Base-by-base conservation (phyloP, 257 asterid species). In the Osmanthus fragrans region DNA sequence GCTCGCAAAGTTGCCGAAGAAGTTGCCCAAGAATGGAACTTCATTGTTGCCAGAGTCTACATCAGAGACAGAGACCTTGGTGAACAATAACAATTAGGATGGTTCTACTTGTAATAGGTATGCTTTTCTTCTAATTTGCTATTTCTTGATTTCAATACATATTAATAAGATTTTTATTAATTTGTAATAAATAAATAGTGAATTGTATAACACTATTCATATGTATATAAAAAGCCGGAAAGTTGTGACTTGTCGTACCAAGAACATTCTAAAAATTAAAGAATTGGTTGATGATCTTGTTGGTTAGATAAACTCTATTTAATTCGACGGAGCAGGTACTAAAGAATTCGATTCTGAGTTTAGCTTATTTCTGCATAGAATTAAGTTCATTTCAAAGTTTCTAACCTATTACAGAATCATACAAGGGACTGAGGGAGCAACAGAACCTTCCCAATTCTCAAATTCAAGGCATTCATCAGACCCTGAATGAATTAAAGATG, bases 11-110 rank as follows among this genome's bases (percentile, higher is more conserved):
- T 80, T 89, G 82, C 69, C 68, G 12, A 89, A 81, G 7, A 87
- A 89, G 83, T 79, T 89, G 82, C 68, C 69, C 16, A 89, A 82
- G 88, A 83, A 80, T 49, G 90, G 83, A 82, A 54, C 74, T 54
- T 83, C 88, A 1, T 71, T 82, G 79, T 82, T 89, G 79, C 92
- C 92, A 3, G 74, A 34, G 5, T 10, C 95, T 40, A 85, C 65
- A 29, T 73, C 88, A 3, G 81, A 56, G 29, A 56, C 2, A 8
- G 64, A 84, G 75, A 67, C 83, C 1, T 15, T 7, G 40, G 33
- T 72, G 40, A 70, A 84, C 80, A 80, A 84, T 25, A 76, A 68
- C 73, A 73, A 72, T 73, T 81, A 81, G 76, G 79, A 36, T 60
- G 72, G 23, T 56, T 33, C 34, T 54, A 18, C 5, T 18, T 54